Evolutionary conservation across 2,329 filamentous ascomycete species (phyloP), one percentile per base, ranked within the genome.

Genomic region (Penicillium sp.): DNA sequence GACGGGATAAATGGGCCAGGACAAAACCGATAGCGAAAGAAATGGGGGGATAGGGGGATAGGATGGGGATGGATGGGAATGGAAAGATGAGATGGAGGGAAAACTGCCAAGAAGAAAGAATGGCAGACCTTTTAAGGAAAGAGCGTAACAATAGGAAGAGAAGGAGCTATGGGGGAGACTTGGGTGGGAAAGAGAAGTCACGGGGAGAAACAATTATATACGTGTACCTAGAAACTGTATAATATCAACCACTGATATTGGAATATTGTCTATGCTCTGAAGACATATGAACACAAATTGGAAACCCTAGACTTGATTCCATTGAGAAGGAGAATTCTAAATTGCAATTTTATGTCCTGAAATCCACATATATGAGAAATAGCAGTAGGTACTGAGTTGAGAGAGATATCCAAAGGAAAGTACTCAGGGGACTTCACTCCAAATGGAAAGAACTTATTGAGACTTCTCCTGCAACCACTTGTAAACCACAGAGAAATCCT

Each of bases 401-500:
- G 39, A 44, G 13, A 42, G 17, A 33, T 29, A 23, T 42, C 35
- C 13, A 36, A 36, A 42, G 31, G 48, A 39, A 51, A 27, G 41
- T 35, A 35, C 50, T 21, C 17, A 35, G 27, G 23, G 13, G 41
- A 27, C 17, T 17, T 29, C n/a, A 45, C 33, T 42, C 29, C 31
- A 31, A 35, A 23, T 27, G 35, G 13, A 33, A 50, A 25, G 36
- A 6, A 51, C 38, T 33, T 63, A 66, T 59, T 67, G 53, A 19
- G 74, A 74, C 60, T 71, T 71, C 19, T 70, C 72, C 62, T 70
- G 67, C 42, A 92, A 68, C 77, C 88, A 90, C 66, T 87, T 82
- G 73, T 93, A 94, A 9, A 94, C 86, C 8, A 93, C 89, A 0
- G 89, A 92, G 73, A 94, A 94, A 71, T 94, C 90, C 58, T 87